Base-by-base conservation (phyloP, 495 filamentous ascomycete species). In the Xylaria bambusicola region DNA sequence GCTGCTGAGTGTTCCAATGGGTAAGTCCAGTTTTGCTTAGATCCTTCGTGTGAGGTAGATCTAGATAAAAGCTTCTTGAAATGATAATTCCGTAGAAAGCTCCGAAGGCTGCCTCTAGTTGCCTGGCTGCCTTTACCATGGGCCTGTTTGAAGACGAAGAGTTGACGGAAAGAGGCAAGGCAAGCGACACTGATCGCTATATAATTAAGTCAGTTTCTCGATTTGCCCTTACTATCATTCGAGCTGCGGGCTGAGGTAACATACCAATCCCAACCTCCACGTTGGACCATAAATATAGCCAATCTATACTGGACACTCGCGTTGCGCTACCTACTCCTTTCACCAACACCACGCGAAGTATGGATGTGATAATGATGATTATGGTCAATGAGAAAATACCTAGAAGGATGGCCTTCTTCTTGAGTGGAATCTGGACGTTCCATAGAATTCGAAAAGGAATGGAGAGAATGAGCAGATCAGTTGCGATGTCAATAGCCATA, bases 131-230 rank as follows among this genome's bases (percentile, higher is more conserved):
- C 38, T 18, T 41, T 41, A 4, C n/a, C 12, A 6, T 41, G 38
- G 38, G 5, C n/a, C n/a, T 41, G 38, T 41, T 41, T 41, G 38
- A 41, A 41, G 38, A 41, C n/a, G n/a, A 41, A 41, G 38, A 41
- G 38, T 41, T 13, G 9, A 13, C 38, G 38, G 13, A 41, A 41
- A 41, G 38, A 41, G 13, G 38, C 38, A 41, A 41, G 38, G n/a
- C 38, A 41, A 41, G 38, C 38, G 13, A 41, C 38, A 15, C 12
- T 41, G 6, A 41, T 41, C 6, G 38, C 38, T 41, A 41, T 6
- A 41, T 4, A 41, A 4, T 41, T 15, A 15, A 41, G 38, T 41
- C n/a, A 41, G 38, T 15, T 41, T 6, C n/a, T n/a, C n/a, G n/a
- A n/a, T n/a, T n/a, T n/a, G n/a, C n/a, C n/a, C n/a, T n/a, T n/a